phyloP scores from a whole-genome alignment of 257 asterid genomes.

The Forsythia viridissima region DNA sequence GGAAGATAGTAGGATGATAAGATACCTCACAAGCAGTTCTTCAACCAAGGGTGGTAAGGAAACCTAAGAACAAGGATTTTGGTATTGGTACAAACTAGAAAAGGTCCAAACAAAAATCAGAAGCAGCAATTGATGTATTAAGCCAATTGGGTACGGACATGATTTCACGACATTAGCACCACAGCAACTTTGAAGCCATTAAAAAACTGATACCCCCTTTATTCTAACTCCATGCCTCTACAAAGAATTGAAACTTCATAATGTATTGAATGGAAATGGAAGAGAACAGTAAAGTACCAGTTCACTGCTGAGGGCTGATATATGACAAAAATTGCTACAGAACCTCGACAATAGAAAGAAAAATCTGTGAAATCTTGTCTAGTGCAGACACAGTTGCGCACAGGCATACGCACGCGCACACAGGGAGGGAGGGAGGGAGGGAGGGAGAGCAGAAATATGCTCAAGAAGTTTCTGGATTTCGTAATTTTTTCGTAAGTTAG shows the following conservation, averaged over 20 bases:
- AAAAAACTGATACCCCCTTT: background rate
- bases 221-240: background rate
- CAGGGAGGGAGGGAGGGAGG: too few relatives aligned
- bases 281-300: too few relatives aligned
- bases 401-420: too few relatives aligned
- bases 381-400: too few relatives aligned
- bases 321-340: too few relatives aligned
- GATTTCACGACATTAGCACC: background rate
- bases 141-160: background rate
- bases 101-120: background rate
- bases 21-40: background rate
- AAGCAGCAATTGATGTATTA: background rate
- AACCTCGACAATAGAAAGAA: too few relatives aligned
- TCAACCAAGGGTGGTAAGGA: background rate
- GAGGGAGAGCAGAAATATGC: too few relatives aligned
- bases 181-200: background rate
- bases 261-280: too few relatives aligned
- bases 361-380: too few relatives aligned
- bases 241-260: background rate
- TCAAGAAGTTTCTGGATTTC: too few relatives aligned
- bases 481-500: too few relatives aligned
- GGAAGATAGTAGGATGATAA: conserved; percentile 19
- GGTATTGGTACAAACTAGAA: background rate
- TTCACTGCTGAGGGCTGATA: too few relatives aligned
- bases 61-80: background rate